These are phyloP conservation scores for Penicillium cinerascens DNA, from an alignment of 495 filamentous ascomycete genomes.

Conservation along the genomic window DNA sequence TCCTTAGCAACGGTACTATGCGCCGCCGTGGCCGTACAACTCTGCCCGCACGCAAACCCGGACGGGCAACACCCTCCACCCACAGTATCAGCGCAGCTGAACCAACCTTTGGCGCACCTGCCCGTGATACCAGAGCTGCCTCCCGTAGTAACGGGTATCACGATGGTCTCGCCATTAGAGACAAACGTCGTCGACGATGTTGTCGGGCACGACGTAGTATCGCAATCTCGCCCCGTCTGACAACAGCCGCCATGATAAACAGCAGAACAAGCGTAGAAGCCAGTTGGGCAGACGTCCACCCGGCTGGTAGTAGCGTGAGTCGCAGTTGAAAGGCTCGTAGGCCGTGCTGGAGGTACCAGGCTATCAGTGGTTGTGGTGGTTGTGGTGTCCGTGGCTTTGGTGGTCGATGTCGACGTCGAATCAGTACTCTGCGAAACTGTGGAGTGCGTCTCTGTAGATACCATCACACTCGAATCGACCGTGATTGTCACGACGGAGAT, in stretches of 20 bases:
- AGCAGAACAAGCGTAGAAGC: slow-evolving; percentile 70
- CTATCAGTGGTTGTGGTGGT: slow-evolving; percentile 24
- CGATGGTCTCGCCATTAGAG: slow-evolving; percentile 63
- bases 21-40: slow-evolving; percentile 59
- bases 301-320: slow-evolving; percentile 23
- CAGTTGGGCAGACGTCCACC: slow-evolving; percentile 54
- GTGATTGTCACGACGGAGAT: slow-evolving; percentile 48
- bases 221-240: slow-evolving; percentile 78
- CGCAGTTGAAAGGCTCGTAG: slow-evolving; percentile 40
- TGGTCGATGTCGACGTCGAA: slow-evolving; percentile 23
- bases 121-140: slow-evolving; percentile 23
- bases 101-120: slow-evolving; percentile 75
- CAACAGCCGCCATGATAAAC: slow-evolving; percentile 73
- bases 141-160: slow-evolving; percentile 52
- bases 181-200: slow-evolving; percentile 56
- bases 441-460: slow-evolving; percentile 40
- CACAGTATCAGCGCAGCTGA: slow-evolving; percentile 59
- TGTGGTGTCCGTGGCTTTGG: slow-evolving; percentile 1
- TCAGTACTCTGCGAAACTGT: slow-evolving; percentile 29
- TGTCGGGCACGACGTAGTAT: slow-evolving; percentile 64
- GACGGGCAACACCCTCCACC: slow-evolving; percentile 77
- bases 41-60: slow-evolving; percentile 69
- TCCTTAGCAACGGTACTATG: slow-evolving; percentile 59
- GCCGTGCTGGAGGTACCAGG: slow-evolving; percentile 48
- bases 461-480: slow-evolving; percentile 39